Conservation (phyloP, 768 basidiomycete species). For the Pulveroboletus sp. region DNA sequence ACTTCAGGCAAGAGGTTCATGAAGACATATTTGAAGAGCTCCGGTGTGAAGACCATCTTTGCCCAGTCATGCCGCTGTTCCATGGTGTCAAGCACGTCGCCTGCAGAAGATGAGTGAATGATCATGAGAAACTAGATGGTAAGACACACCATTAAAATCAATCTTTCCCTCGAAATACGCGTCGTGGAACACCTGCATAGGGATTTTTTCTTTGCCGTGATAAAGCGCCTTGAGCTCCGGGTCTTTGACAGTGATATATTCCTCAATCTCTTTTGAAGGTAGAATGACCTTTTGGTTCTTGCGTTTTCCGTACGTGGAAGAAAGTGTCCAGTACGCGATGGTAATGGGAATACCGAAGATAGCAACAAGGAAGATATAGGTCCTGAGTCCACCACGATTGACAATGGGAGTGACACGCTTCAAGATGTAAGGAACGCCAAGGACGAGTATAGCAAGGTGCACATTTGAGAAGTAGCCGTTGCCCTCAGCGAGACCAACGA, state of each 20-base stretch:
- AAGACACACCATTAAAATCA: slow-evolving; percentile 81
- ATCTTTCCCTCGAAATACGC: slow-evolving; percentile 95
- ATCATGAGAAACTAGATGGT: not conserved
- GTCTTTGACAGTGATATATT: slow-evolving; percentile 91
- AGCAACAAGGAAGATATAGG: slow-evolving; percentile 75
- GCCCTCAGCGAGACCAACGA: slow-evolving; percentile 79
- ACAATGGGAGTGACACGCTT: slow-evolving; percentile 81
- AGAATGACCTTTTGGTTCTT: slow-evolving; percentile 82
- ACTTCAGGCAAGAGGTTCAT: slow-evolving; percentile 88
- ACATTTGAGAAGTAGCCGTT: slow-evolving; percentile 79
- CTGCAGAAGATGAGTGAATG: slow-evolving; percentile 35
- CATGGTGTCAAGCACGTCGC: slow-evolving; percentile 88
- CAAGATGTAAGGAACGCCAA: slow-evolving; percentile 79
- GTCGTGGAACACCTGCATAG: slow-evolving; percentile 97
- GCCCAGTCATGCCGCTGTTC: slow-evolving; percentile 97
- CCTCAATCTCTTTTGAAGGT: slow-evolving; percentile 80
- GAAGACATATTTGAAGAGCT: slow-evolving; percentile 93
- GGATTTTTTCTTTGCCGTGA: slow-evolving; percentile 84
- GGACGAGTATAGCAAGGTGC: slow-evolving; percentile 71
- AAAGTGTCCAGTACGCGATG: slow-evolving; percentile 84
- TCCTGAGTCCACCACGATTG: slow-evolving; percentile 78
- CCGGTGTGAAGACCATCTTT: slow-evolving; percentile 82
- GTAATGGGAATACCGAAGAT: slow-evolving; percentile 74
- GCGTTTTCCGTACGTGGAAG: slow-evolving; percentile 75
- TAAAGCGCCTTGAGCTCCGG: slow-evolving; percentile 73